Conservation (phyloP, 75 land plant genomes). For the Pinus albicaulis region DNA sequence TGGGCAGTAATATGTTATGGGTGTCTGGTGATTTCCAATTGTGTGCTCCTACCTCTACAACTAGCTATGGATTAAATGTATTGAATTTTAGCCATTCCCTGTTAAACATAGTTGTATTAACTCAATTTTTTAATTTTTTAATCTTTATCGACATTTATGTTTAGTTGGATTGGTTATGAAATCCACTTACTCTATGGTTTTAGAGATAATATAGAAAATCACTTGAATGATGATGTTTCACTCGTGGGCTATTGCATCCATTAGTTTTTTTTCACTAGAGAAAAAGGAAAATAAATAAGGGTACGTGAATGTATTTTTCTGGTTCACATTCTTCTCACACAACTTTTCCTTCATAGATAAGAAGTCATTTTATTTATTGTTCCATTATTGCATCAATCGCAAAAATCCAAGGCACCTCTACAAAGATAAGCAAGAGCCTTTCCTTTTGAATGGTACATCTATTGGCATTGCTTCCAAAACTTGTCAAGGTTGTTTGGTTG, state of each 20-base stretch:
- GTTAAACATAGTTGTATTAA: not conserved
- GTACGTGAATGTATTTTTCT: too few relatives aligned
- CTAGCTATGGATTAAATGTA: conserved; percentile 26
- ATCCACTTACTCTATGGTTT: not conserved
- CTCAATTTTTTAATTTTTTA: not conserved
- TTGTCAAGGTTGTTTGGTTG: too few relatives aligned
- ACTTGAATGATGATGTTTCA: not conserved
- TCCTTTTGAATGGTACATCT: too few relatives aligned
- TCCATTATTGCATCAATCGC: too few relatives aligned
- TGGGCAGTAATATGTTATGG: conserved; percentile 91
- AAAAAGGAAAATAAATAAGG: too few relatives aligned
- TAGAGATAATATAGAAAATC: not conserved
- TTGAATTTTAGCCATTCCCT: not conserved
- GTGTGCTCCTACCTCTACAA: conserved; percentile 45
- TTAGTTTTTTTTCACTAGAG: too few relatives aligned
- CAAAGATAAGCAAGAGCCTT: too few relatives aligned
- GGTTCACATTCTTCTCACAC: too few relatives aligned
- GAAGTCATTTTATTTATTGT: too few relatives aligned
- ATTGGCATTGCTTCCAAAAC: too few relatives aligned
- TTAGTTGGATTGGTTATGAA: not conserved
- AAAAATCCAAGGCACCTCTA: too few relatives aligned
- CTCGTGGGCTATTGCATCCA: not conserved
- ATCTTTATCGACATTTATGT: not conserved
- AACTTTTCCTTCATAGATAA: too few relatives aligned
- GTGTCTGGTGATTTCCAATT: conserved; percentile 77